These are phyloP conservation scores for Mucor plumbeus DNA, from an alignment of 371 early-diverging fungal species.

Conservation along the genomic window DNA sequence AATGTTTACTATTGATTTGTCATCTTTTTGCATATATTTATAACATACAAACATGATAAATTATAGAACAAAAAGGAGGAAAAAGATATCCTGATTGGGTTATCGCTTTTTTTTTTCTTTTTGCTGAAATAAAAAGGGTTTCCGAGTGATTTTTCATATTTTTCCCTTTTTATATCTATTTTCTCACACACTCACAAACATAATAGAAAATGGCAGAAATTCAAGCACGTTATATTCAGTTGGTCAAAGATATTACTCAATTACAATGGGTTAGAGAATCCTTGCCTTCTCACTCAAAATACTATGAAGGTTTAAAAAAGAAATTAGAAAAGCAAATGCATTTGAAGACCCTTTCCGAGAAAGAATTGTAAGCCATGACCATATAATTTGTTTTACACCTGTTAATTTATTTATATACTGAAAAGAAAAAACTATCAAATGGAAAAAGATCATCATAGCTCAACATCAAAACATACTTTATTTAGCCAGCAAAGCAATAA, in stretches of 20 bases:
- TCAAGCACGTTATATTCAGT: slow-evolving; percentile 30
- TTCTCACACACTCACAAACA: not conserved
- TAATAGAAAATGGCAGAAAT: slow-evolving; percentile 13
- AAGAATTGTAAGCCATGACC: slow-evolving; percentile 34
- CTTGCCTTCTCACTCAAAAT: slow-evolving; percentile 45
- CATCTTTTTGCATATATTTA: not conserved
- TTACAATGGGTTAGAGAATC: slow-evolving; percentile 57
- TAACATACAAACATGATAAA: not conserved
- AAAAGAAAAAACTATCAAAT: slow-evolving; percentile 29
- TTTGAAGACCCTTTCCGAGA: slow-evolving; percentile 36
- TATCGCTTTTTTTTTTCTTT: not conserved
- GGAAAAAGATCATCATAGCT: slow-evolving; percentile 24
- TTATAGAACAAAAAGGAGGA: slow-evolving; percentile 9
- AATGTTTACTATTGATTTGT: not conserved
- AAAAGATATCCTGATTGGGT: slow-evolving; percentile 3
- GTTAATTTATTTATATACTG: not conserved
- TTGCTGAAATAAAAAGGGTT: not conserved
- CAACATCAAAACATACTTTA: slow-evolving; percentile 6
- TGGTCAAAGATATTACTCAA: slow-evolving; percentile 41
- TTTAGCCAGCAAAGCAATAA: not conserved
- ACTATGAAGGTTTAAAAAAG: slow-evolving; percentile 46
- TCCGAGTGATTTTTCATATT: not conserved
- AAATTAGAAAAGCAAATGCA: slow-evolving; percentile 37
- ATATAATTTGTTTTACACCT: not conserved
- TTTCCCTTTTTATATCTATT: slow-evolving; percentile 11